Conservation (phyloP, 2,329 filamentous ascomycete species). For the Aspergillus brasiliensis region DNA sequence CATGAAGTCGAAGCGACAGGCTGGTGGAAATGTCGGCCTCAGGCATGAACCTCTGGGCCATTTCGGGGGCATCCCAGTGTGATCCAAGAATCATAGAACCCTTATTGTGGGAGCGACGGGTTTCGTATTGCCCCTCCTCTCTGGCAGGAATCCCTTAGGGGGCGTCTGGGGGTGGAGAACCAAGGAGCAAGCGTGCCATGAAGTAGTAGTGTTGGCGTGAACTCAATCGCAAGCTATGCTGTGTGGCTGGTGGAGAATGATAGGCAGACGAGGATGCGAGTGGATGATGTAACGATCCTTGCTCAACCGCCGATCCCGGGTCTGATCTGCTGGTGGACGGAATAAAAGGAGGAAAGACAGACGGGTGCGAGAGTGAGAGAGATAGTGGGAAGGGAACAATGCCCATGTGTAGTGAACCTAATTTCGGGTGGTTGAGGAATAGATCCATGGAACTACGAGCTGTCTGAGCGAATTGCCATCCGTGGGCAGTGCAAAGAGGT, state of each 20-base stretch:
- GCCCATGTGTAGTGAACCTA: slow-evolving; percentile 8
- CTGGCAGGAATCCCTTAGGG: not conserved
- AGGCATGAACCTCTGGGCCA: not conserved
- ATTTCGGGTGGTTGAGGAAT: not conserved
- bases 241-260: not conserved
- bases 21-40: not conserved
- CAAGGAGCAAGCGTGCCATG: not conserved
- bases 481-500: not conserved
- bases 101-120: no score
- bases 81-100: no score
- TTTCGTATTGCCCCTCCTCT: not conserved
- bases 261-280: not conserved
- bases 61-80: no score
- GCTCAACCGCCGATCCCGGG: slow-evolving; percentile 5
- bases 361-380: not conserved
- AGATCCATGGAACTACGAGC: not conserved
- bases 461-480: not conserved
- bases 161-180: not conserved
- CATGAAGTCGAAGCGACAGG: not conserved
- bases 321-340: not conserved
- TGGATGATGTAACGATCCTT: slow-evolving; percentile 8
- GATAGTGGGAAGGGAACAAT: slow-evolving; percentile 4
- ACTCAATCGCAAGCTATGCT: slow-evolving; percentile 5
- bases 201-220: not conserved
- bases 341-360: not conserved